Conservation (phyloP, 176 grass and related monocot species). For the Secale cereale region DNA sequence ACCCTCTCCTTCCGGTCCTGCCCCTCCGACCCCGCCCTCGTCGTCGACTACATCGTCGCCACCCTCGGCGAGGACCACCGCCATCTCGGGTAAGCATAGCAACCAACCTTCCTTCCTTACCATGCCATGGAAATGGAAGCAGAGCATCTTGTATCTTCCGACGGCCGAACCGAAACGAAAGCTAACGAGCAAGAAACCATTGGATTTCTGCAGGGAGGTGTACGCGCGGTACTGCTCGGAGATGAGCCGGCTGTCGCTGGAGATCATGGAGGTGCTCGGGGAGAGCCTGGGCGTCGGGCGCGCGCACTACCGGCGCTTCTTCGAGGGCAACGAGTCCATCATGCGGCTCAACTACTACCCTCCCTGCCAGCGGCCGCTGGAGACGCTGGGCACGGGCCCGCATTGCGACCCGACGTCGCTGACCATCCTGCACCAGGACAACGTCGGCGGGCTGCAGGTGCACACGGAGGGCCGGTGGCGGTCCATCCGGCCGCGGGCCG, state of each 20-base stretch:
- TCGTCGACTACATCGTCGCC: slow-evolving; percentile 52
- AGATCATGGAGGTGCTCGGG: slow-evolving; percentile 85
- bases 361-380: slow-evolving; percentile 66
- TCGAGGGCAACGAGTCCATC: slow-evolving; percentile 74
- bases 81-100: slow-evolving; percentile 38
- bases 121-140: too few relatives aligned
- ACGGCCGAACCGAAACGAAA: too few relatives aligned
- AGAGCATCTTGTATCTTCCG: neutral
- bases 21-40: neutral
- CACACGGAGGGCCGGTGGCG: slow-evolving; percentile 50
- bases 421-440: slow-evolving; percentile 96
- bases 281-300: slow-evolving; percentile 57
- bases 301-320: slow-evolving; percentile 53
- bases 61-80: slow-evolving; percentile 51
- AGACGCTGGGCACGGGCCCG: slow-evolving; percentile 74
- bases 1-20: slow-evolving; percentile 62
- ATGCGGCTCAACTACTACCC: slow-evolving; percentile 99
- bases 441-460: slow-evolving; percentile 80
- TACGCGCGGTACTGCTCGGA: slow-evolving; percentile 63
- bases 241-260: slow-evolving; percentile 77
- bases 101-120: too few relatives aligned
- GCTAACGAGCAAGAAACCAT: neutral
- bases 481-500: slow-evolving; percentile 32
- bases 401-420: slow-evolving; percentile 94
- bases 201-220: slow-evolving; percentile 30